A percentile compares a stretch with the other conserved stretches of the same genome.
phyloP scores from a whole-genome alignment of 352 stramenopile species.

The Globisporangium spiculum region DNA sequence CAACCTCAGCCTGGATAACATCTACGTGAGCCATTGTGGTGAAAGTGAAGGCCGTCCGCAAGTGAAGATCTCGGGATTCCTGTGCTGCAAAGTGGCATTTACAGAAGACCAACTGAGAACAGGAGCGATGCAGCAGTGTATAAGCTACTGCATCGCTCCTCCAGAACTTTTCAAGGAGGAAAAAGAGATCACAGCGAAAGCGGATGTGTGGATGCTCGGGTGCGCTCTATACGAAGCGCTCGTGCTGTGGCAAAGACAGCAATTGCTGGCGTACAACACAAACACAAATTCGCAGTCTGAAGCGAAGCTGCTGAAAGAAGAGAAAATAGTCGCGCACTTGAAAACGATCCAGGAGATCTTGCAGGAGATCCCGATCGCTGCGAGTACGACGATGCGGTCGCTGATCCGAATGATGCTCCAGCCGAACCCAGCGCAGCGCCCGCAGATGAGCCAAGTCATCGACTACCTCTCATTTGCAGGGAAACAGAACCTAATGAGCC shows the following conservation, averaged over 20 bases:
- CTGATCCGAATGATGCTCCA: slow-evolving; percentile 67
- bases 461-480: slow-evolving; percentile 49
- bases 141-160: slow-evolving; percentile 37
- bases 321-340: slow-evolving; percentile 33
- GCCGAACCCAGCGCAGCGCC: slow-evolving; percentile 47
- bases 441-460: slow-evolving; percentile 55
- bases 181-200: slow-evolving; percentile 35
- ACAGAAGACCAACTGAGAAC: slow-evolving; percentile 23
- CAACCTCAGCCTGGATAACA: slow-evolving; percentile 49
- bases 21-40: slow-evolving; percentile 32
- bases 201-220: slow-evolving; percentile 64
- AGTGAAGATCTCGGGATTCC: slow-evolving; percentile 38
- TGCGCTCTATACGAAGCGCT: slow-evolving; percentile 54
- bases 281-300: slow-evolving; percentile 11
- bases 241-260: slow-evolving; percentile 44
- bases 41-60: background rate
- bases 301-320: background rate
- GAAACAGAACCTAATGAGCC: slow-evolving; percentile 10
- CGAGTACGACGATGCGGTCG: slow-evolving; percentile 42
- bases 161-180: slow-evolving; percentile 36
- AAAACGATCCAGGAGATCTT: slow-evolving; percentile 43
- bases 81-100: slow-evolving; percentile 46
- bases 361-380: slow-evolving; percentile 41
- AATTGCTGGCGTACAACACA: slow-evolving; percentile 22
- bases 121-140: slow-evolving; percentile 35